These are phyloP conservation scores for Pachysandra terminalis DNA, from an alignment of 164 flowering plant genomes.

Conservation along the genomic window DNA sequence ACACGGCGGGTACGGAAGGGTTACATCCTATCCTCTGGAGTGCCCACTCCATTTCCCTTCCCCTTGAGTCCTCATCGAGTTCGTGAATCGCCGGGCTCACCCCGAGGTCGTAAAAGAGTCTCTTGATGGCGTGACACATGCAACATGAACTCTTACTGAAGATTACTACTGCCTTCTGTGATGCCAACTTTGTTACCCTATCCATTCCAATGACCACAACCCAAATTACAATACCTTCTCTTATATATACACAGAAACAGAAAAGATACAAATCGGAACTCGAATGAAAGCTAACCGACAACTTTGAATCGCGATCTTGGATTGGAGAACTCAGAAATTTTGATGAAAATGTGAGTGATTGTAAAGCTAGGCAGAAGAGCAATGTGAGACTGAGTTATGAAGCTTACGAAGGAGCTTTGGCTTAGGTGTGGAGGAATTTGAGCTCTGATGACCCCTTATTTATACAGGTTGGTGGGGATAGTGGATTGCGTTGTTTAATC, in stretches of 20 bases:
- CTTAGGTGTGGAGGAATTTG: background rate
- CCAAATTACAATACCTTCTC: too few species aligned
- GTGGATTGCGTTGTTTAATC: constrained; percentile 3
- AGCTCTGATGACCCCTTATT: background rate
- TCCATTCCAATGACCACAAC: constrained; percentile 26
- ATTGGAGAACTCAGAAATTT: background rate
- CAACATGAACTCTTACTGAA: constrained; percentile 49
- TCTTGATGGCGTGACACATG: constrained; percentile 55
- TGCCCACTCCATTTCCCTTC: constrained; percentile 52
- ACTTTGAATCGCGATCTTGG: too few species aligned
- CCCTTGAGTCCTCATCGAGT: constrained; percentile 42
- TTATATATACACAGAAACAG: too few species aligned
- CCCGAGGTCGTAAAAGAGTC: constrained; percentile 48
- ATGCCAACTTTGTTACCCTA: constrained; percentile 29
- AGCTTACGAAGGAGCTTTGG: background rate
- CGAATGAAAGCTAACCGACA: too few species aligned
- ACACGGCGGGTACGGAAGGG: constrained; percentile 53
- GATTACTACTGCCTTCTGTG: constrained; percentile 50
- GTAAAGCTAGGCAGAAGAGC: background rate
- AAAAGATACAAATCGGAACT: background rate
- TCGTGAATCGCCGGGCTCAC: constrained; percentile 45
- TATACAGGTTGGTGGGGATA: constrained; percentile 5
- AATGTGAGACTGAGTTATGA: too few species aligned
- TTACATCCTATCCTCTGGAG: constrained; percentile 41
- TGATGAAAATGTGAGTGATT: background rate